Conservation (phyloP, 306 rosid genomes). For the Carpinus viminea region DNA sequence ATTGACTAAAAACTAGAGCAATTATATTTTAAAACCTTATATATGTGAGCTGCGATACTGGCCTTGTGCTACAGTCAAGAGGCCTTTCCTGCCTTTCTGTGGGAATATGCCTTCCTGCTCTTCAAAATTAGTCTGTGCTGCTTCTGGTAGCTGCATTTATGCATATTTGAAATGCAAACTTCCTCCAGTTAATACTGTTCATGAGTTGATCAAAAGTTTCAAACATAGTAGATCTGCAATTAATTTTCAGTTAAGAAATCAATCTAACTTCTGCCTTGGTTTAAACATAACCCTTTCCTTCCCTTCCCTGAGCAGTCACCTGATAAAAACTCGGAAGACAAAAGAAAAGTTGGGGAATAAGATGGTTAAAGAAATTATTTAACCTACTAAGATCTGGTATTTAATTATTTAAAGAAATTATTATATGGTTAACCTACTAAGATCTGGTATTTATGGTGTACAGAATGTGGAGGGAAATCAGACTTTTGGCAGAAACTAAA, state of each 20-base stretch:
- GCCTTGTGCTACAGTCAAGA: not conserved
- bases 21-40: too few relatives aligned
- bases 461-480: slow-evolving; percentile 99
- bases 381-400: slow-evolving; percentile 21
- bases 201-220: not conserved
- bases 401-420: not conserved
- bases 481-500: slow-evolving; percentile 87
- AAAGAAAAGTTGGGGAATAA: not conserved
- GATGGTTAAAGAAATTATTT: not conserved
- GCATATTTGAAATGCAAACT: not conserved
- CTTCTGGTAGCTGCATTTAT: not conserved
- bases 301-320: not conserved
- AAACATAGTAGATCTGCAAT: not conserved
- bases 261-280: not conserved
- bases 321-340: not conserved
- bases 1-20: not conserved
- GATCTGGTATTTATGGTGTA: slow-evolving; percentile 30
- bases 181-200: not conserved
- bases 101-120: not conserved
- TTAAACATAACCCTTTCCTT: not conserved
- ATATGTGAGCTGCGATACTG: not conserved
- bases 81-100: not conserved
- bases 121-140: not conserved
- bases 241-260: not conserved
- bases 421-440: slow-evolving; percentile 7